Percentiles rank a stretch among this genome's conserved stretches.
These are phyloP conservation scores for Crucibulum laeve DNA, from an alignment of 768 basidiomycete species.

Conservation along the genomic window DNA sequence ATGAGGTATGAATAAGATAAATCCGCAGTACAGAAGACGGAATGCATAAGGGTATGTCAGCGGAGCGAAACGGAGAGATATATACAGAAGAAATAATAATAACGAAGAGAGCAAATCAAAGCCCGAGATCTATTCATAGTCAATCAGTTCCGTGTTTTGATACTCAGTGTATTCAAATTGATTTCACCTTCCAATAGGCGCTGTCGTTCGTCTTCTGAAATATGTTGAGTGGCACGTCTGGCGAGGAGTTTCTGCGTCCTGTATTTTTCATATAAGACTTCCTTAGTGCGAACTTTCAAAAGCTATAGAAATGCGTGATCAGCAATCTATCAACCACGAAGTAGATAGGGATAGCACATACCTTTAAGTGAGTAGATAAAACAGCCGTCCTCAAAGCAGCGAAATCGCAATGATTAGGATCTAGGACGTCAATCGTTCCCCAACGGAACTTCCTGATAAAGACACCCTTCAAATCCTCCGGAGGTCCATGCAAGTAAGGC, in stretches of 20 bases:
- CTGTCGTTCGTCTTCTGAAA: slow-evolving; percentile 70
- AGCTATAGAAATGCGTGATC: slow-evolving; percentile 37
- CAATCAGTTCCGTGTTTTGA: not conserved
- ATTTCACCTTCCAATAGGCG: slow-evolving; percentile 67
- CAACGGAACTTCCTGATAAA: slow-evolving; percentile 81
- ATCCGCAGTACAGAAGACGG: too few species aligned
- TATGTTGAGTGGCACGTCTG: slow-evolving; percentile 75
- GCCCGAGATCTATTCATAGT: slow-evolving; percentile 12
- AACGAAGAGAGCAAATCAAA: slow-evolving; percentile 14
- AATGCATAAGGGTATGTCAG: too few species aligned
- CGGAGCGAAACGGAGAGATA: not conserved
- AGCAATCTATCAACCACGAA: slow-evolving; percentile 2
- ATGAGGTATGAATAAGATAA: too few species aligned
- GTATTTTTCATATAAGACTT: slow-evolving; percentile 91
- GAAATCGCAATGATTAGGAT: slow-evolving; percentile 87
- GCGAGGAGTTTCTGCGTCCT: slow-evolving; percentile 89
- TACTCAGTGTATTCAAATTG: not conserved
- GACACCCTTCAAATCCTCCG: slow-evolving; percentile 66
- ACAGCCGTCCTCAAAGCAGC: slow-evolving; percentile 79
- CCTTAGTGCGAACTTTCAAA: slow-evolving; percentile 78
- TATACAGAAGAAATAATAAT: slow-evolving; percentile 15
- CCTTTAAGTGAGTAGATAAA: slow-evolving; percentile 82
- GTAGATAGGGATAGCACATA: slow-evolving; percentile 25
- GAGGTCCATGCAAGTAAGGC: slow-evolving; percentile 48
- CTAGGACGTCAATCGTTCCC: slow-evolving; percentile 85